Evolutionary conservation across 441 rosid genomes (phyloP).

Genomic region (Populus tomentosa): DNA sequence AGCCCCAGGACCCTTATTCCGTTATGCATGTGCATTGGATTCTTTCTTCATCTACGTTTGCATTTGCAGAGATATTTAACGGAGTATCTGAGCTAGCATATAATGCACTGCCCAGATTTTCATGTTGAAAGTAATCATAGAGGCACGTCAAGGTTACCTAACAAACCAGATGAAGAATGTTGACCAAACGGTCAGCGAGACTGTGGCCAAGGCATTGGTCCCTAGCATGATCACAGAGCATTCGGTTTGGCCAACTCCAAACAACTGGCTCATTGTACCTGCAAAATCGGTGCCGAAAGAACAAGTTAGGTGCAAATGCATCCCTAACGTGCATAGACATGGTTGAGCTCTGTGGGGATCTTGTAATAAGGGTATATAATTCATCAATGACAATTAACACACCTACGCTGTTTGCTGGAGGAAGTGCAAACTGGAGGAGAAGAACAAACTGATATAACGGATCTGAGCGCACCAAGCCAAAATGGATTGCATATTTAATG

Average conservation of each 20-base stretch:
- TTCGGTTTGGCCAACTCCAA: conserved; percentile 58
- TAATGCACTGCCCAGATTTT: neutral
- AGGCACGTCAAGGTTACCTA: neutral
- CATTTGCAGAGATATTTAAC: no score
- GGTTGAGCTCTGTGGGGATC: neutral
- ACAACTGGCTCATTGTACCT: conserved; percentile 70
- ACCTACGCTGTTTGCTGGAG: conserved; percentile 73
- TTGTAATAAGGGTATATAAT: no score
- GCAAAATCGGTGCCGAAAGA: neutral
- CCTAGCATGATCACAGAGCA: conserved; percentile 72
- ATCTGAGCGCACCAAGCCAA: conserved; percentile 50
- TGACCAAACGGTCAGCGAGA: conserved; percentile 62
- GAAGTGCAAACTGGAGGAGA: conserved; percentile 63
- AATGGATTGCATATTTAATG: conserved; percentile 32
- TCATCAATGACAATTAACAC: neutral
- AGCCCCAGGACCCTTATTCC: no score
- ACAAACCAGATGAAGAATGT: conserved; percentile 70
- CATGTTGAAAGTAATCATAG: no score
- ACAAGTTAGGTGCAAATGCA: neutral
- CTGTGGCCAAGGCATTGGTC: conserved; percentile 54
- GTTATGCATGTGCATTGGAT: no score
- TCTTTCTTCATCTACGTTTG: no score
- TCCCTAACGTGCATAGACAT: neutral
- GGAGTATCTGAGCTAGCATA: no score
- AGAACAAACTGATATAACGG: conserved; percentile 60